Evolutionary conservation across 1,139 yeast genomes (phyloP).

Genomic region (Casaregolazyma suthepensis): DNA sequence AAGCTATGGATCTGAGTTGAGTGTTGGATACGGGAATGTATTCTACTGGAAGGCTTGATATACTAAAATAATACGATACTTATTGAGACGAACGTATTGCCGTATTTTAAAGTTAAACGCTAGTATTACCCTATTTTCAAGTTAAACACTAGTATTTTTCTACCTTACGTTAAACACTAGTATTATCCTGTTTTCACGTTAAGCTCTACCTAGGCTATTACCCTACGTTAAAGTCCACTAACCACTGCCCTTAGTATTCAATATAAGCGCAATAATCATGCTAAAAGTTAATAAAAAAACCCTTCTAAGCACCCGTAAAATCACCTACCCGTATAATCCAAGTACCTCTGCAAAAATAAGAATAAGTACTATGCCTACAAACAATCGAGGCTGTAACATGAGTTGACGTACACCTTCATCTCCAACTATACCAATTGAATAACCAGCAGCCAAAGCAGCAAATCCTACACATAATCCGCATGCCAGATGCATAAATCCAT

Average conservation of each 20-base stretch:
- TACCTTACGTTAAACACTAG: too few relatives aligned
- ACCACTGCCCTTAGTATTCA: constrained; percentile 82
- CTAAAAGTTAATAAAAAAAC: constrained; percentile 33
- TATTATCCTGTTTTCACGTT: too few relatives aligned
- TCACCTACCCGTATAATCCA: constrained; percentile 83
- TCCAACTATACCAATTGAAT: constrained; percentile 98
- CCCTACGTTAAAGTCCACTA: constrained; percentile 20
- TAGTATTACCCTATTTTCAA: too few relatives aligned
- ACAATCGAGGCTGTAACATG: constrained; percentile 94
- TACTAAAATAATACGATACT: too few relatives aligned
- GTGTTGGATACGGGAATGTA: too few relatives aligned
- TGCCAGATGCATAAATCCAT: constrained; percentile 95
- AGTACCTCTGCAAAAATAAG: constrained; percentile 97
- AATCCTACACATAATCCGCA: constrained; percentile 95
- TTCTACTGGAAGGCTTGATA: too few relatives aligned
- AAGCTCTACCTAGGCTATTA: too few relatives aligned
- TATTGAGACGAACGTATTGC: too few relatives aligned
- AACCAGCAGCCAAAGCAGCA: constrained; percentile 95
- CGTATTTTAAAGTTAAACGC: too few relatives aligned
- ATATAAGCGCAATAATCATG: constrained; percentile 77
- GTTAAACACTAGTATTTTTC: too few relatives aligned
- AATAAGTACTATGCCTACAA: constrained; percentile 70
- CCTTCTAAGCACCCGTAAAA: constrained; percentile 40
- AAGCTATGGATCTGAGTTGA: constrained; percentile 3
- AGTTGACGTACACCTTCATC: constrained; percentile 97